phyloP scores from a whole-genome alignment of 2,329 filamentous ascomycete species.

The Pseudovirgaria hyperparasitica region DNA sequence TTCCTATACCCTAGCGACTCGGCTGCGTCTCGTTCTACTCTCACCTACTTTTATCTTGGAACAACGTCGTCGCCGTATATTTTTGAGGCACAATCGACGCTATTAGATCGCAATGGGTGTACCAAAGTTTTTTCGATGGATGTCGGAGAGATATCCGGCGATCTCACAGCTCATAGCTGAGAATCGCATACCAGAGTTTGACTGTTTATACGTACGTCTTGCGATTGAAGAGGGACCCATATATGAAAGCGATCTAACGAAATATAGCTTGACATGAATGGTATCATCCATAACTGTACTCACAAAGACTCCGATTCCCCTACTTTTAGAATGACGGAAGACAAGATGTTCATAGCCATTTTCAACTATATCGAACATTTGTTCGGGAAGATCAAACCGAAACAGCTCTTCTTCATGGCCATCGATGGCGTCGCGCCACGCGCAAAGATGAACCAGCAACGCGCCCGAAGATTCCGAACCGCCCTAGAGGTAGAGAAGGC shows the following conservation, averaged over 20 bases:
- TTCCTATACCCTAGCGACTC: too few species aligned
- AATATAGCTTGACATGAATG: constrained; percentile 91
- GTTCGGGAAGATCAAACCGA: constrained; percentile 97
- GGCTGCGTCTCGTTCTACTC: too few species aligned
- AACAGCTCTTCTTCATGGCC: constrained; percentile 98
- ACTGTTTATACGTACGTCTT: constrained; percentile 69
- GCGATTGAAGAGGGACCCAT: constrained; percentile 1
- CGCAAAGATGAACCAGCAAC: constrained; percentile 99
- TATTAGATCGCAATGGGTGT: constrained; percentile 54
- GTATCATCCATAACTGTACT: constrained; percentile 98
- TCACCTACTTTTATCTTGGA: too few species aligned
- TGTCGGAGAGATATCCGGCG: constrained; percentile 95
- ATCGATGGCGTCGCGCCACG: constrained; percentile 95
- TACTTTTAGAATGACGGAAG: constrained; percentile 85
- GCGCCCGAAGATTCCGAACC: constrained; percentile 85
- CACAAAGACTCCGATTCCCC: constrained; percentile 92
- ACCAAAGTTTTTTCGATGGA: constrained; percentile 95
- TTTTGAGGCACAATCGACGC: neutral
- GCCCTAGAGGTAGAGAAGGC: constrained; percentile 82
- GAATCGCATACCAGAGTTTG: constrained; percentile 97
- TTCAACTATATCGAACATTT: constrained; percentile 99
- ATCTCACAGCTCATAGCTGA: constrained; percentile 98
- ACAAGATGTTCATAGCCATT: constrained; percentile 99
- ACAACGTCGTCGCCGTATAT: neutral
- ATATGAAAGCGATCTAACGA: neutral